These are phyloP conservation scores for Fusarium beomiforme DNA, from an alignment of 2,329 filamentous ascomycete species.

Conservation along the genomic window DNA sequence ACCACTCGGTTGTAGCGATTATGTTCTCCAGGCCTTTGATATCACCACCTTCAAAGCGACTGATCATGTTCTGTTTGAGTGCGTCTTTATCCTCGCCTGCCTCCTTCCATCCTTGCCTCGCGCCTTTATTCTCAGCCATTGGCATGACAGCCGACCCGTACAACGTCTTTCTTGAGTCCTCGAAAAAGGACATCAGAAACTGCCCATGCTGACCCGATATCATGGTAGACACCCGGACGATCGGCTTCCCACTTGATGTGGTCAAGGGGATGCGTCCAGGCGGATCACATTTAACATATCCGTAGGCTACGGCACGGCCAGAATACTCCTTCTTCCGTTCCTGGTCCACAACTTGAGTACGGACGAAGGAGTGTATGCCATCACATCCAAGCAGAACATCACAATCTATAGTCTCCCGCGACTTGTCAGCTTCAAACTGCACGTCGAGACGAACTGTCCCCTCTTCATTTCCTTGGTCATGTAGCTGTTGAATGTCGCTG, in stretches of 20 bases:
- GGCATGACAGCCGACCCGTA: not conserved
- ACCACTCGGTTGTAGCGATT: not conserved
- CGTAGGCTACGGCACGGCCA: not conserved
- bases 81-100: not conserved
- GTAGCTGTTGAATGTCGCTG: not conserved
- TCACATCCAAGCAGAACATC: not conserved
- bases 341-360: not conserved
- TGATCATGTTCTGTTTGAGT: fast-evolving
- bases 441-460: not conserved
- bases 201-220: not conserved
- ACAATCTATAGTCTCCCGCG: not conserved
- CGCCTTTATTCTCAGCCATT: not conserved
- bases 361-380: not conserved
- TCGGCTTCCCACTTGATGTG: fast-evolving
- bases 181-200: not conserved
- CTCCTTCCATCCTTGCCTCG: not conserved
- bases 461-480: too few species aligned
- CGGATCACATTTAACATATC: not conserved
- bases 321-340: not conserved
- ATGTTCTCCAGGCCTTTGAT: fast-evolving
- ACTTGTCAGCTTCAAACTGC: fast-evolving
- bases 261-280: fast-evolving
- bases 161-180: fast-evolving
- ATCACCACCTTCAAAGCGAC: fast-evolving
- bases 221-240: fast-evolving